Evolutionary conservation across 495 filamentous ascomycete species (phyloP).

Genomic region (Melanomma pulvis-pyrius): DNA sequence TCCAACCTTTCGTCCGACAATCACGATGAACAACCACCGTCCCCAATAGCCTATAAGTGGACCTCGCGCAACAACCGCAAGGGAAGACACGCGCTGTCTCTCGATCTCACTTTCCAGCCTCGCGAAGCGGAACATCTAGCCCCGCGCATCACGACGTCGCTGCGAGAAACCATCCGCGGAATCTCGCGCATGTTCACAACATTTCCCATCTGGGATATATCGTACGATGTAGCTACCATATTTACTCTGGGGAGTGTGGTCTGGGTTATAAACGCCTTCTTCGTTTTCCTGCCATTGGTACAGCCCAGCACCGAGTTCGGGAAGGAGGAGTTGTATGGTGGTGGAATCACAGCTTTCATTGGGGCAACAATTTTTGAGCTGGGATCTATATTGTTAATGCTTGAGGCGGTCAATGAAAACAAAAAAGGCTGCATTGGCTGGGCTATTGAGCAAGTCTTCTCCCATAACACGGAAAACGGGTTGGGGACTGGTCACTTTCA

Average conservation of each 20-base stretch:
- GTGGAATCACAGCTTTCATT: conserved; percentile 68
- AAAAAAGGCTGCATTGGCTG: conserved; percentile 70
- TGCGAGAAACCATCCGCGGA: conserved; percentile 47
- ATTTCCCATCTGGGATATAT: conserved; percentile 71
- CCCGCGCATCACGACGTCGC: conserved; percentile 52
- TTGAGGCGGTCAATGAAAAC: conserved; percentile 72
- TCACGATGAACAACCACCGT: conserved; percentile 6
- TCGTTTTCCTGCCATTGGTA: conserved; percentile 64
- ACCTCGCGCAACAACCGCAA: conserved; percentile 74
- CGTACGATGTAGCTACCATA: conserved; percentile 64
- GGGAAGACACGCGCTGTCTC: conserved; percentile 62
- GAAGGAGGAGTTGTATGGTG: conserved; percentile 54
- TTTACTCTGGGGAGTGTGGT: conserved; percentile 67
- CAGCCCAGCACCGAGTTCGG: conserved; percentile 59
- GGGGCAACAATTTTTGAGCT: conserved; percentile 72
- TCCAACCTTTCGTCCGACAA: background rate
- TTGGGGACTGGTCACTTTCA: background rate
- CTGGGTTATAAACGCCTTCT: conserved; percentile 72
- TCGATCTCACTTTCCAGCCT: conserved; percentile 44
- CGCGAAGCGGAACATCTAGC: conserved; percentile 40
- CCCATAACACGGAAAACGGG: conserved; percentile 19
- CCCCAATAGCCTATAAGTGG: conserved; percentile 51
- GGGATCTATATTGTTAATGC: conserved; percentile 64
- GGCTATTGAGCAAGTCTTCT: conserved; percentile 55
- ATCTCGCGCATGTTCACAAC: conserved; percentile 59